Evolutionary conservation across 768 basidiomycete genomes (phyloP).

Genomic region (Tricholoma matsutake): DNA sequence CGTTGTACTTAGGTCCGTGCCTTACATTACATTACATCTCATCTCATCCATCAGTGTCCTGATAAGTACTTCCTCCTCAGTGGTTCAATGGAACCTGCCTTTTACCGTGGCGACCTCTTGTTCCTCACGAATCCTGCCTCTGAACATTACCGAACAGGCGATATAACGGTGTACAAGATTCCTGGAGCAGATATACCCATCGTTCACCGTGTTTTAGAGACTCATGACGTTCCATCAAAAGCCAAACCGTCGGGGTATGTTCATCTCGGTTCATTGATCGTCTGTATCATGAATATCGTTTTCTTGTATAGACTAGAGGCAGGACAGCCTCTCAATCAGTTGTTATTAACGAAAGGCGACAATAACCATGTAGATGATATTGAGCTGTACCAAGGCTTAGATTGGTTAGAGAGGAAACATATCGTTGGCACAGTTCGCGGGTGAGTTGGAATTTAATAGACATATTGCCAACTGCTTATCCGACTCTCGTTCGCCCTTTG

Average conservation of each 20-base stretch:
- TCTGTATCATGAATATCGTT: neutral
- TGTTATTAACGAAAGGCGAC: conserved; percentile 93
- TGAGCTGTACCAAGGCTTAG: conserved; percentile 80
- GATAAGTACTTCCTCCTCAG: conserved; percentile 37
- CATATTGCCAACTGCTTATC: neutral
- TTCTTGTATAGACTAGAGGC: neutral
- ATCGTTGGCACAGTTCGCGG: conserved; percentile 94
- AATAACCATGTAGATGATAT: conserved; percentile 91
- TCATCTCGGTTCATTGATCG: conserved; percentile 9
- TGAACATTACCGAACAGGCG: conserved; percentile 79
- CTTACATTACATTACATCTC: neutral
- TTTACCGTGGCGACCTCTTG: conserved; percentile 92
- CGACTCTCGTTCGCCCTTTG: neutral
- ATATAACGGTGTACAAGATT: conserved; percentile 97
- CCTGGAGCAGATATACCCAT: conserved; percentile 94
- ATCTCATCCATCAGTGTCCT: neutral
- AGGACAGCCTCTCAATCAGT: conserved; percentile 43
- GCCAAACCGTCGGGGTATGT: conserved; percentile 30
- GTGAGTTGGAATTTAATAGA: conserved; percentile 46
- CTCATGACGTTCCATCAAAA: conserved; percentile 62
- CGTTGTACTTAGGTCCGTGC: conserved; percentile 86
- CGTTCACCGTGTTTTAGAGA: conserved; percentile 93
- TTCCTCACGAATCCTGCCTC: conserved; percentile 85
- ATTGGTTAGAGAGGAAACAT: conserved; percentile 85
- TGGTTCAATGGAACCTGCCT: conserved; percentile 95